Evolutionary conservation across 768 basidiomycete species (phyloP).

Genomic region (Leucocoprinus birnbaumii): DNA sequence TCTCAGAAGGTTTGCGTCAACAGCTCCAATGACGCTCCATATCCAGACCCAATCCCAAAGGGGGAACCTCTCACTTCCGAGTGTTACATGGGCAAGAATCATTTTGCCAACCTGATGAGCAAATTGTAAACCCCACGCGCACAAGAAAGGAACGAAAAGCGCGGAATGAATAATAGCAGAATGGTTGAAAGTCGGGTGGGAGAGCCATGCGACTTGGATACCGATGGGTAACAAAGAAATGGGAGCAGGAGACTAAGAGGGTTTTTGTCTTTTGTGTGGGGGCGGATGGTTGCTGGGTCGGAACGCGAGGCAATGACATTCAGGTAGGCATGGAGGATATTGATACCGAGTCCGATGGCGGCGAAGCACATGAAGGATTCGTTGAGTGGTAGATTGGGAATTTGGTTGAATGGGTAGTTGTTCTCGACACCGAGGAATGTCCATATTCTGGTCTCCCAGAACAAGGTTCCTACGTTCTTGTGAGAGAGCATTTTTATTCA

Average conservation of each 20-base stretch:
- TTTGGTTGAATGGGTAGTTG: constrained; percentile 40
- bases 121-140: constrained; percentile 91
- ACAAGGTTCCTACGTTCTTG: constrained; percentile 53
- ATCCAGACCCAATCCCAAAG: constrained; percentile 86
- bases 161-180: constrained; percentile 74
- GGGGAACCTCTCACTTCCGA: constrained; percentile 69
- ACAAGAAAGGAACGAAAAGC: constrained; percentile 83
- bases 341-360: constrained; percentile 66
- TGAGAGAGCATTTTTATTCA: background rate
- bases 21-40: constrained; percentile 70
- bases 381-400: constrained; percentile 77
- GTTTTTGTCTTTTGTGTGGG: constrained; percentile 22
- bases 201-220: constrained; percentile 83
- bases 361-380: constrained; percentile 87
- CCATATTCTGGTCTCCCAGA: constrained; percentile 77
- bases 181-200: constrained; percentile 55
- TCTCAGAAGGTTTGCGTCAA: constrained; percentile 80
- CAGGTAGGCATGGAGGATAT: constrained; percentile 74
- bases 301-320: constrained; percentile 69
- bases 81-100: constrained; percentile 90
- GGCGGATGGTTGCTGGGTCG: background rate
- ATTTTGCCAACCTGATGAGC: constrained; percentile 89
- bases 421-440: constrained; percentile 54
- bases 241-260: constrained; percentile 74
- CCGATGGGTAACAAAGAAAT: constrained; percentile 64